Base-by-base conservation (phyloP, 306 rosid genomes). In the Castanea crenata region DNA sequence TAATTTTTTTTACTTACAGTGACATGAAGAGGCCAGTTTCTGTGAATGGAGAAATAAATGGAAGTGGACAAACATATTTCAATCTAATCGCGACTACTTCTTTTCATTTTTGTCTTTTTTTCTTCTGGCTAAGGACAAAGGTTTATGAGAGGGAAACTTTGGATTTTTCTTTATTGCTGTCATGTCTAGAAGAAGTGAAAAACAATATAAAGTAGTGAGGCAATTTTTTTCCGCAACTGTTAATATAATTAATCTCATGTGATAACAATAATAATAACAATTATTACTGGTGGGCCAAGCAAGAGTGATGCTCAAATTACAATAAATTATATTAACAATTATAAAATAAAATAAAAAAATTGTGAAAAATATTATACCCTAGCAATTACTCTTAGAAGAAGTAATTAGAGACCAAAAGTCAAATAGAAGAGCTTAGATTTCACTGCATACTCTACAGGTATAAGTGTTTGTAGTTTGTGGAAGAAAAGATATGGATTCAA, bases 11-110 rank as follows among this genome's bases (percentile, higher is more conserved):
- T 74, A 41, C 44, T 41, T 6, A n/a, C 27, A 6, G 12, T 8
- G 70, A 75, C 78, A 46, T 4, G 58, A 44, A 75, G 57, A 5
- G 78, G 2, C 78, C n/a, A 75, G 71, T 41, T 75, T 9, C 58
- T 3, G 9, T 35, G 78, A 31, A 58, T 55, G 16, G 12, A 54
- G 35, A 72, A 72, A 55, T 4, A 15, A 32, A 41, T 38, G 65
- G 16, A 59, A 75, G 38, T 34, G 38, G 57, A 61, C 78, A 62
- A 75, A 71, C 7, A 15, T 2, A 9, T 19, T 69, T 69, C 20
- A 41, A 10, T 25, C 31, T 51, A 14, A 4, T 5, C 19, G 19
- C 12, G 52, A 3, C 15, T 2, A 13, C 1, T 46, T 51, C 32
- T 46, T 21, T 21, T 10, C 44, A 18, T 1, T n/a, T 3, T 34